Conservation (phyloP, 1,139 yeast genomes). For the Hanseniaspora sp. region DNA sequence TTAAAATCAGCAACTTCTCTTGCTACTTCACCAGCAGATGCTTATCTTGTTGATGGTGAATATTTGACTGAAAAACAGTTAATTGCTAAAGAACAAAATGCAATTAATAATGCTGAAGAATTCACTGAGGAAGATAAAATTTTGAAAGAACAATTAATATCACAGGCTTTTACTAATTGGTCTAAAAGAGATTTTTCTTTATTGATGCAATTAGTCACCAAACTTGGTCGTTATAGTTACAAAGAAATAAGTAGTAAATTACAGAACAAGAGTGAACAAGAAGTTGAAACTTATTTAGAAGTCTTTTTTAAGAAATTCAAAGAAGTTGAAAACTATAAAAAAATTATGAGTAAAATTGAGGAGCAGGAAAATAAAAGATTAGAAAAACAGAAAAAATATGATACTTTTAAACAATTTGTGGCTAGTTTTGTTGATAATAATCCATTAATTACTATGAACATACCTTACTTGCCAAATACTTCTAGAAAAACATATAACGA, state of each 20-base stretch:
- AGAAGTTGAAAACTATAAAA: conserved; percentile 75
- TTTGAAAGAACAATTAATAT: conserved; percentile 49
- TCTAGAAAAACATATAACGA: conserved; percentile 77
- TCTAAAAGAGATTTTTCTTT: conserved; percentile 79
- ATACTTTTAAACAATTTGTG: conserved; percentile 8
- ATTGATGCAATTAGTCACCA: conserved; percentile 71
- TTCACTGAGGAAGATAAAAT: conserved; percentile 64
- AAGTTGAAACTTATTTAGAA: conserved; percentile 54
- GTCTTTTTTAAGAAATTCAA: conserved; percentile 66
- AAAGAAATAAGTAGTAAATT: conserved; percentile 52
- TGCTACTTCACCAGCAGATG: conserved; percentile 1
- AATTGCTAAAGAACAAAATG: conserved; percentile 47
- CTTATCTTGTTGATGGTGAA: conserved; percentile 23
- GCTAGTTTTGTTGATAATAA: background rate
- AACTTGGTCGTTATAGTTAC: conserved; percentile 57
- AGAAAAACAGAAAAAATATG: conserved; percentile 4
- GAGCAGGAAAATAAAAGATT: conserved; percentile 44
- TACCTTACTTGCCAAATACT: conserved; percentile 85
- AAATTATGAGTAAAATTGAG: conserved; percentile 52
- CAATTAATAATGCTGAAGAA: conserved; percentile 59
- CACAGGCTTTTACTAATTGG: conserved; percentile 69
- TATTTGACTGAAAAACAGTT: conserved; percentile 36
- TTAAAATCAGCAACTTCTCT: conserved; percentile 36
- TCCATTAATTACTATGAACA: conserved; percentile 64
- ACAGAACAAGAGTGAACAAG: conserved; percentile 59